Evolutionary conservation across 202 grass and related monocot genomes (phyloP), one percentile per base, ranked within the genome.

Genomic region (Carex arenaria): DNA sequence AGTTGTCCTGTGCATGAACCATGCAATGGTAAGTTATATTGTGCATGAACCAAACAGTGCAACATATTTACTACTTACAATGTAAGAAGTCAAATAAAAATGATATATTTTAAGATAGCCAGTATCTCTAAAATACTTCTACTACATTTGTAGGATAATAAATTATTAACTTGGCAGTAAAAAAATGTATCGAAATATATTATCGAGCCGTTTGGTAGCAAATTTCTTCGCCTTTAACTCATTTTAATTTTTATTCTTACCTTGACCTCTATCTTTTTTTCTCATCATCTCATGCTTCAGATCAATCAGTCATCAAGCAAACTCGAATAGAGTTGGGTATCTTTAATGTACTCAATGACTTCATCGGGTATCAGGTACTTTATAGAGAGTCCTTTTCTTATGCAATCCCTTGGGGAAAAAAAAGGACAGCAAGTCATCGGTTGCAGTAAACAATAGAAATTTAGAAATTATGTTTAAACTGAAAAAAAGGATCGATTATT

Each of bases 321-420:
- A 87, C 85, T 69, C 61, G 22, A 73, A 86, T 87, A 95, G 47
- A 98, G 82, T 38, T 78, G 82, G 30, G 89, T 88, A 79, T 93
- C 83, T 85, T 81, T 85, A 40, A 98, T 93, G 85, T 95, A 98
- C 26, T 86, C 83, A 12, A 98, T 90, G 34, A 93, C 92, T 80
- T 95, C 92, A 9, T 98, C 95, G 7, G 84, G 86, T 19, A 72
- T 93, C 54, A 98, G 89, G 83, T 98, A 93, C 71, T 92, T 98
- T 68, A 95, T 53, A 3, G 92, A 98, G 11, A 95, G 85, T 11
- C 63, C 51, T 85, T 61, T 89, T 43, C 85, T 87, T 83, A 93
- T 71, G 81, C 95, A 98, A 71, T 93, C 83, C 84, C 95, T 98
- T 84, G 62, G 83, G 66, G 51, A n/a, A 51, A 69, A 9, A 79